These are phyloP conservation scores for Scheffersomyces titani DNA, from an alignment of 1,139 yeast genomes.

Conservation along the genomic window DNA sequence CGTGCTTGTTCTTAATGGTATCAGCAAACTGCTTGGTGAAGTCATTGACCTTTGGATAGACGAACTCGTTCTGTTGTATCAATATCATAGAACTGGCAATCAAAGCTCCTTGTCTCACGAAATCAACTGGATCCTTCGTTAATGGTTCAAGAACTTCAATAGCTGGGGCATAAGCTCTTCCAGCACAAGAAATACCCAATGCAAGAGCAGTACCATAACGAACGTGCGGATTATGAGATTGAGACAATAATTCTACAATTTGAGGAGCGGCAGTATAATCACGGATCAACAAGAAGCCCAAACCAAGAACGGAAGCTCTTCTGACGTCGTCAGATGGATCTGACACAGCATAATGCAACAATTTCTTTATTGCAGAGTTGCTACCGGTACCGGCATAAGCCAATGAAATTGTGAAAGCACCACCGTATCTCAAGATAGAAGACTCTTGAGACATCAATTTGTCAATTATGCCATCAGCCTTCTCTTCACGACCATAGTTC, in stretches of 20 bases:
- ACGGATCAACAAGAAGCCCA: conserved; percentile 89
- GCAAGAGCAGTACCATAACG: conserved; percentile 99
- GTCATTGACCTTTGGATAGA: conserved; percentile 76
- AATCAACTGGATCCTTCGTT: conserved; percentile 92
- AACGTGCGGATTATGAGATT: conserved; percentile 96
- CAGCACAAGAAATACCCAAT: conserved; percentile 95
- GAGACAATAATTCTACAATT: conserved; percentile 88
- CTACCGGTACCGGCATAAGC: conserved; percentile 98
- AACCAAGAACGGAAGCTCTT: conserved; percentile 92
- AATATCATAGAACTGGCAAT: conserved; percentile 91
- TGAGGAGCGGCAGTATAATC: conserved; percentile 94
- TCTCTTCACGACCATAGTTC: conserved; percentile 82
- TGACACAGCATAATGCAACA: conserved; percentile 91
- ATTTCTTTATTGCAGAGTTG: conserved; percentile 79
- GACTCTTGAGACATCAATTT: conserved; percentile 73
- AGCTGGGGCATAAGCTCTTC: conserved; percentile 86
- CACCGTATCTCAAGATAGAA: conserved; percentile 91
- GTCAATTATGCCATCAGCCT: conserved; percentile 73
- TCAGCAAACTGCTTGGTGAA: conserved; percentile 74
- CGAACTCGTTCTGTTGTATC: conserved; percentile 88
- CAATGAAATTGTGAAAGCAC: conserved; percentile 88
- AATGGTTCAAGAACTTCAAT: conserved; percentile 91
- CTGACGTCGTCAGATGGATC: conserved; percentile 97
- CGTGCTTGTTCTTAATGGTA: conserved; percentile 82
- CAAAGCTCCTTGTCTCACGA: conserved; percentile 97